A percentile compares a stretch with the other conserved stretches of the same genome.
Conservation (phyloP, 1,284 basidiomycete genomes). For the Porogramme epimiltina region DNA sequence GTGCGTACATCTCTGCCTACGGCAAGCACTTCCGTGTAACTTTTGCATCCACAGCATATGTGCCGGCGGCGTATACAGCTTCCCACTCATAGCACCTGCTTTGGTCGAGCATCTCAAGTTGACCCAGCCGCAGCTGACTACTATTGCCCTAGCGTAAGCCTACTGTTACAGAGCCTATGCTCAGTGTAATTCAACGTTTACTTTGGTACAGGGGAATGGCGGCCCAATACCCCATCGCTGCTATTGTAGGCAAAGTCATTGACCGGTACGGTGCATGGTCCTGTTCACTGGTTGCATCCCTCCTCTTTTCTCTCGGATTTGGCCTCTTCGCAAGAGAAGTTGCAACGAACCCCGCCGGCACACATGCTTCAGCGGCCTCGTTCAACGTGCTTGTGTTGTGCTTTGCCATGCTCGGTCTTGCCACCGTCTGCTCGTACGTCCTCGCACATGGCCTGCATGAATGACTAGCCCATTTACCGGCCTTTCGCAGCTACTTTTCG, state of each 20-base stretch:
- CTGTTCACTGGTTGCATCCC: constrained; percentile 64
- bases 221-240: constrained; percentile 69
- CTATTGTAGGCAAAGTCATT: constrained; percentile 57
- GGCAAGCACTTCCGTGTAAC: no score
- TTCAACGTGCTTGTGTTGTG: constrained; percentile 56
- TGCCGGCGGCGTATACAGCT: constrained; percentile 75
- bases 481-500: constrained; percentile 63
- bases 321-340: constrained; percentile 63
- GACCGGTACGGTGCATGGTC: constrained; percentile 61
- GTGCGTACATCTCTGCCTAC: constrained; percentile 37
- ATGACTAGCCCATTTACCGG: neutral
- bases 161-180: neutral
- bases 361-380: constrained; percentile 40
- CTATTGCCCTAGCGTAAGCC: constrained; percentile 65
- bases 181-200: neutral
- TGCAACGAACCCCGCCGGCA: constrained; percentile 39
- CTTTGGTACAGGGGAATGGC: constrained; percentile 54
- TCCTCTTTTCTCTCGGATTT: constrained; percentile 61
- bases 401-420: constrained; percentile 67
- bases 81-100: constrained; percentile 69
- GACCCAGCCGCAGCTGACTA: constrained; percentile 76
- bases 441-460: neutral
- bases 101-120: constrained; percentile 60
- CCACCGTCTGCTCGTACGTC: constrained; percentile 69
- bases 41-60: constrained; percentile 63